Evolutionary conservation across 805 yeast species (phyloP).

Genomic region (Ogataea polymorpha): DNA sequence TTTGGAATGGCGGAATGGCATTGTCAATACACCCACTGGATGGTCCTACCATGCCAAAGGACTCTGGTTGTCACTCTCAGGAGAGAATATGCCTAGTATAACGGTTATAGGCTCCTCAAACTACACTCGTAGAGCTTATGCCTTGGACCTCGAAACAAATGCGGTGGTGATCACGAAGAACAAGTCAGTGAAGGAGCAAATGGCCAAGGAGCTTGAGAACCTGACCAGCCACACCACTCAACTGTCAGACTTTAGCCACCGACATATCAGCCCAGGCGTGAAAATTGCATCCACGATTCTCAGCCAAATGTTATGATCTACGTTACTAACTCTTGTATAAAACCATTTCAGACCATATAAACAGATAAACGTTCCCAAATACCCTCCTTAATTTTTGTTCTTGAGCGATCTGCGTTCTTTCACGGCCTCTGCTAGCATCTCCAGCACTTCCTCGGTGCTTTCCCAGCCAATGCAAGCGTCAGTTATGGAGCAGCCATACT

Average conservation of each 20-base stretch:
- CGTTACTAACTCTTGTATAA: neutral
- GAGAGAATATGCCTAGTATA: constrained; percentile 57
- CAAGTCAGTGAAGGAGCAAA: constrained; percentile 47
- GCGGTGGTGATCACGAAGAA: constrained; percentile 76
- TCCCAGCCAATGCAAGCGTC: constrained; percentile 97
- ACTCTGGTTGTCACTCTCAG: constrained; percentile 71
- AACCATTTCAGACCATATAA: constrained; percentile 4
- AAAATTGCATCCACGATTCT: constrained; percentile 62
- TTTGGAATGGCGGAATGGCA: constrained; percentile 85
- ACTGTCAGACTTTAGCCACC: constrained; percentile 50
- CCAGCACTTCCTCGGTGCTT: constrained; percentile 69
- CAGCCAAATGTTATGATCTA: constrained; percentile 47
- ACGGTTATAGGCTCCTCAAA: constrained; percentile 92
- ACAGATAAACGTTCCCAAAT: neutral
- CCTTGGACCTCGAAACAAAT: constrained; percentile 84
- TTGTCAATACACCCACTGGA: constrained; percentile 75
- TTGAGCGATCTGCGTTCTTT: constrained; percentile 58
- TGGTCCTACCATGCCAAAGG: constrained; percentile 99
- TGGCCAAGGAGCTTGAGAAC: constrained; percentile 64
- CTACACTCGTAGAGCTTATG: constrained; percentile 86
- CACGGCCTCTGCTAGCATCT: constrained; percentile 74
- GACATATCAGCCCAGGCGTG: constrained; percentile 61
- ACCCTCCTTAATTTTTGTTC: neutral
- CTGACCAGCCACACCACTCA: constrained; percentile 50
- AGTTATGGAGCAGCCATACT: constrained; percentile 94